Evolutionary conservation across 306 rosid genomes (phyloP), one percentile per base, ranked within the genome.

Genomic region (Lagenaria siceraria): DNA sequence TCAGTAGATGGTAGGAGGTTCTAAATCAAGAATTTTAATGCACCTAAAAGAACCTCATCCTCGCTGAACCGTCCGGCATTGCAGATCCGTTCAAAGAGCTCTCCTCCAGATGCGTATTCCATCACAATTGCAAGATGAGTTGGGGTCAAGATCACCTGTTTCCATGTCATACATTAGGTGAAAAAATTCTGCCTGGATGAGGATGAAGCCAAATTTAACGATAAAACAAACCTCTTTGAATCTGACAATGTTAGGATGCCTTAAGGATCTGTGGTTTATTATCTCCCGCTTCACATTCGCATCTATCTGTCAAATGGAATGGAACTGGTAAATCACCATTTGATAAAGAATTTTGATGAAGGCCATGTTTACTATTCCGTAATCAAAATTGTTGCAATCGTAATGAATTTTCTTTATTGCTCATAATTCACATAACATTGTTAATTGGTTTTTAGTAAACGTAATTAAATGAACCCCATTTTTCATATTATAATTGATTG

Each of bases 51-150:
- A 78, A 93, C 98, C 98, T 93, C 98, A 43, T 93, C 94, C 88
- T 93, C 98, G 21, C 81, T 80, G 81, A 93, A 91, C 74, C 89
- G 97, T 49, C 96, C 97, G 21, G 89, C 91, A 27, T 83, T 88
- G 89, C 86, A 29, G 48, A 93, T 93, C 49, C 92, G 85, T 14
- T 86, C 91, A 73, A 93, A 93, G 49, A 93, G 85, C 83, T 93
- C 98, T 63, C 98, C 98, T 74, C 98, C 98, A 38, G 98, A 87
- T 69, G 98, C 98, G 84, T 85, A 93, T 83, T 93, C 97, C 98
- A 93, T 91, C 42, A 90, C 94, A 86, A 93, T 93, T 35, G 98
- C 98, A 81, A 93, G 82, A 89, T 93, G 98, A 29, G 98, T 90
- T 36, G 98, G 93, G 46, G 98, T 93, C 78, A 93, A 85, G 82